Conservation (phyloP, 305 asterid genomes). For the Lippia alba region DNA sequence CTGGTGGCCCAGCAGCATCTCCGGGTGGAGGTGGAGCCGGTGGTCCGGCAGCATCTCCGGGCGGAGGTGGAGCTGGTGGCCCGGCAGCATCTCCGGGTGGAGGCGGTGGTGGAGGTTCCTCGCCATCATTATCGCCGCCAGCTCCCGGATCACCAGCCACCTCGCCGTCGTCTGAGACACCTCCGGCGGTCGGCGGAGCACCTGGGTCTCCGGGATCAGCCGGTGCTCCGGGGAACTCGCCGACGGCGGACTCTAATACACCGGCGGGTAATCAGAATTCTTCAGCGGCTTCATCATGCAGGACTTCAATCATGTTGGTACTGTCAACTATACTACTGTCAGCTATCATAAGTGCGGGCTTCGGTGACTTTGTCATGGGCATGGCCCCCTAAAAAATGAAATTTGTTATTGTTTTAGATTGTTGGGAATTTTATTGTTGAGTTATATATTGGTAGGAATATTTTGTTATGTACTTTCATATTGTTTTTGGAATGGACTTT, state of each 20-base stretch:
- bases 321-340: conserved; percentile 16
- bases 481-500: conserved; percentile 24
- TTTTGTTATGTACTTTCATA: conserved; percentile 4
- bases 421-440: conserved; percentile 6
- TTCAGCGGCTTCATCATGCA: conserved; percentile 40
- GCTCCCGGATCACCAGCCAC: not conserved
- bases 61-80: too few relatives aligned
- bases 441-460: conserved; percentile 27
- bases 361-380: conserved; percentile 32
- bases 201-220: conserved; percentile 32
- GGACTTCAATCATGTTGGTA: conserved; percentile 22
- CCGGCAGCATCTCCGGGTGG: too few relatives aligned
- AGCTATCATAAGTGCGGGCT: conserved; percentile 33
- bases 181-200: conserved; percentile 30
- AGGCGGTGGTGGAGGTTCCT: too few relatives aligned
- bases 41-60: too few relatives aligned
- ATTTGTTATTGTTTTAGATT: not conserved
- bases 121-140: not conserved
- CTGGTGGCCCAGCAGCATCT: too few relatives aligned
- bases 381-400: conserved; percentile 12
- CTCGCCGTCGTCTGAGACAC: not conserved
- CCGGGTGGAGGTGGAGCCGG: too few relatives aligned
- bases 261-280: not conserved
- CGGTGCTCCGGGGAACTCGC: conserved; percentile 35
- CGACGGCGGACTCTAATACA: conserved; percentile 10